Base-by-base conservation (phyloP, 306 rosid genomes). In the Pterocarpus santalinus region DNA sequence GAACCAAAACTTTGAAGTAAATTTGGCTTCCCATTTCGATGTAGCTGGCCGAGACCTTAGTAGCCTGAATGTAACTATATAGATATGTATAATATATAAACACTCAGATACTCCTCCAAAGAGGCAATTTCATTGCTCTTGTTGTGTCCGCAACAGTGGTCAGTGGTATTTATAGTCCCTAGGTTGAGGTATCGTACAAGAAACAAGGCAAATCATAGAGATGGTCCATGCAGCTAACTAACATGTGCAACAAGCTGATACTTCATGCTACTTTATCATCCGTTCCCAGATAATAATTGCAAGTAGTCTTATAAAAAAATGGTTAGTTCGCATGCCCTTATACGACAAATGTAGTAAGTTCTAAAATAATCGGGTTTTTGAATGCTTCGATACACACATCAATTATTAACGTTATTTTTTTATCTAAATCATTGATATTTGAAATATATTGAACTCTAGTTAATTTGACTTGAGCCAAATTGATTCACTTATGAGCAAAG, bases 221-320 rank as follows among this genome's bases (percentile, higher is more conserved):
- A 51, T 78, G 75, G 76, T 51, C 88, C 90, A 87, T 74, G 87
- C 57, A 82, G 79, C 78, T 67, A 81, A 73, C 88, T 34, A 82
- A 81, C 86, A 87, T 64, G 89, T 69, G 91, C 44, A 0, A 64
- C 34, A 36, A 36, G 77, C 43, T 62, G 52, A 62, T 72, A 43
- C 49, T 52, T 44, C 75, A 53, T 60, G 57, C 36, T 71, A 9
- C 72, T 83, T 72, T 77, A 49, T 13, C 55, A 43, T 80, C 70
- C 16, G 32, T 35, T 57, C 61, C 28, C 63, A 60, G 6, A 14
- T 60, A 69, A 84, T 69, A 78, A 80, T 72, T 58, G 46, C 36
- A 15, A 62, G 3, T 30, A 28, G 13, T 44, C 1, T 69, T 4
- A 60, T 64, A 60, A 79, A 63, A 74, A 74, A 71, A 57, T 33